Evolutionary conservation across 2,329 filamentous ascomycete genomes (phyloP), one percentile per base, ranked within the genome.

Genomic region (Alternaria novae-zelandiae): DNA sequence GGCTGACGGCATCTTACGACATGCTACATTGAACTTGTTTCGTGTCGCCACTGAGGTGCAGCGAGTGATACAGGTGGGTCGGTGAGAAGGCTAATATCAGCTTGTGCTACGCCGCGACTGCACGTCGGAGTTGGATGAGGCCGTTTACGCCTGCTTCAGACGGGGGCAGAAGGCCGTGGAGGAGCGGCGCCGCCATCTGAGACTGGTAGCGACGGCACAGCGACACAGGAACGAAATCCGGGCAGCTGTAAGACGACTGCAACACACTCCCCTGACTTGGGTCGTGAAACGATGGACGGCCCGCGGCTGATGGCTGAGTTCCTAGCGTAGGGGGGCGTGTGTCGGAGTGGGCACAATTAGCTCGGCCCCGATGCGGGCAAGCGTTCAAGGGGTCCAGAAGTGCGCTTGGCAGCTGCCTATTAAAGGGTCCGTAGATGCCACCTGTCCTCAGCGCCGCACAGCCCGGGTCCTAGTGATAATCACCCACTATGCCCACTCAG

Each of bases 401-500:
- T 51, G 54, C 46, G 57, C 63, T 68, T 63, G 50, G 61, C 63
- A 56, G 67, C 62, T 69, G 70, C 72, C 73, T 77, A 68, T 73
- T 77, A 78, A 79, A 79, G 77, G 71, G 71, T 72, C 71, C 68
- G 68, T 57, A 74, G 65, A 72, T 73, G 76, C 76, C 75, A 78
- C 75, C 57, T 73, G 66, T 60, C 67, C 59, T 60, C 56, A 67
- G 67, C 60, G 41, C 62, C 59, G 70, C 74, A 74, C 74, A 76
- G 70, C 69, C 63, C 68, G 65, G 57, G 65, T 67, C 68, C 62
- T 70, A 70, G 57, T 71, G 57, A 62, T 66, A 69, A 64, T 62
- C 66, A 68, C 66, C 64, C 70, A 70, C 72, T 72, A 78, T 78
- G 75, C 74, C 65, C 69, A 67, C 64, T 64, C 67, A 68, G 64